Percentiles rank a stretch among this genome's conserved stretches.
These are phyloP conservation scores for Lipomyces japonicus DNA, from an alignment of 805 yeast species.

Conservation along the genomic window DNA sequence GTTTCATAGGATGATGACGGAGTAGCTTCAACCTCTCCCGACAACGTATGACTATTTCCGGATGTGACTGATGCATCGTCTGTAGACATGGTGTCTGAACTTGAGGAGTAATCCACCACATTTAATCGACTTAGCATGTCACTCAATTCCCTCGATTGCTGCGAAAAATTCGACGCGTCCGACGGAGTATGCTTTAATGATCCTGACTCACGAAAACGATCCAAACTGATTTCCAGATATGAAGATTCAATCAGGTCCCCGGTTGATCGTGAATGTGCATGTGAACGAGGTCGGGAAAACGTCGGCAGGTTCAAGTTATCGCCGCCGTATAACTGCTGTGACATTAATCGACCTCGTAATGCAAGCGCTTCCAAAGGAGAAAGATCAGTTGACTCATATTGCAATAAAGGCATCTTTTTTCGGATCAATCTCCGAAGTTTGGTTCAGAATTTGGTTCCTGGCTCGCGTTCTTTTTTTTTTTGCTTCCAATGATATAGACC, in stretches of 20 bases:
- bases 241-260: neutral
- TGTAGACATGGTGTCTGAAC: neutral
- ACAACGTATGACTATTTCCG: too few relatives aligned
- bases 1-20: neutral
- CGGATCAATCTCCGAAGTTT: neutral
- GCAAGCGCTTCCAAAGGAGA: slow-evolving; percentile 10
- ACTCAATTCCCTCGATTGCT: neutral
- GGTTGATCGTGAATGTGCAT: neutral
- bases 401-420: neutral
- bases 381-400: neutral
- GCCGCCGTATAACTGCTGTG: neutral
- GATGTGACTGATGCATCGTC: neutral
- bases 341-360: neutral
- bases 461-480: too few relatives aligned
- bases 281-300: neutral
- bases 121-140: neutral
- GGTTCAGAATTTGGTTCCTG: neutral
- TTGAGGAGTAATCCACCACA: neutral
- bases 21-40: too few relatives aligned
- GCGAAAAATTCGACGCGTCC: neutral
- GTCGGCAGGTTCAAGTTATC: neutral
- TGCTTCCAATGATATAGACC: too few relatives aligned
- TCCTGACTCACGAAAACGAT: neutral
- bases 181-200: neutral
- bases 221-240: neutral